Evolutionary conservation across 345 rosid genomes (phyloP), one percentile per base, ranked within the genome.

Genomic region (Litchi chinensis): DNA sequence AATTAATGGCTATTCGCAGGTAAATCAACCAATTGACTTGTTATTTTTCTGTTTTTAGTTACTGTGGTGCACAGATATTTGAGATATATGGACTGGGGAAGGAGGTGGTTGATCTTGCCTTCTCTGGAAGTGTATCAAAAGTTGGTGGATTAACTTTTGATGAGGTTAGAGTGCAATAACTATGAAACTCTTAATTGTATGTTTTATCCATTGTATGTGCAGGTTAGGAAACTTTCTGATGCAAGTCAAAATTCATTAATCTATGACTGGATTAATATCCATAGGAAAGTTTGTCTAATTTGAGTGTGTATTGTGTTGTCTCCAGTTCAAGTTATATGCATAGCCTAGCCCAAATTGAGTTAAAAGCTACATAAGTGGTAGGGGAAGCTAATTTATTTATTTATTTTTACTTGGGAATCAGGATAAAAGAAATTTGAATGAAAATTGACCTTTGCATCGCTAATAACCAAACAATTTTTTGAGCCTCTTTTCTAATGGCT

Each of bases 41-140:
- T 37, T 68, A 66, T 66, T 84, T 79, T 82, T 16, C 65, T 77
- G 71, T 85, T 44, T 88, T 80, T 80, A 96, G 99, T 83, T 96
- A 96, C 71, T 94, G 99, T 74, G 99, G 99, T 83, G 99, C 99
- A 76, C 99, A 96, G 87, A 94, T 96, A 80, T 94, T 96, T 87
- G 99, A 96, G 91, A 82, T 96, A 80, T 96, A 96, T 85, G 99
- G 99, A 79, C 86, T 96, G 71, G 97, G 98, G 52, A 62, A 88
- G 81, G 99, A 94, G 22, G 86, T 94, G 71, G 94, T 96, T 75
- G 92, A 94, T 86, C 79, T 93, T 79, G 91, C 97, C 73, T 96
- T 96, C 82, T 85, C 89, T 63, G 99, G 98, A 63, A 96, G 98
- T 85, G 90, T 88, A 57, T 96, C 97, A 63, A 89, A 83, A 43